Evolutionary conservation across 768 basidiomycete species (phyloP).

Genomic region (Glaciozyma antarctica): DNA sequence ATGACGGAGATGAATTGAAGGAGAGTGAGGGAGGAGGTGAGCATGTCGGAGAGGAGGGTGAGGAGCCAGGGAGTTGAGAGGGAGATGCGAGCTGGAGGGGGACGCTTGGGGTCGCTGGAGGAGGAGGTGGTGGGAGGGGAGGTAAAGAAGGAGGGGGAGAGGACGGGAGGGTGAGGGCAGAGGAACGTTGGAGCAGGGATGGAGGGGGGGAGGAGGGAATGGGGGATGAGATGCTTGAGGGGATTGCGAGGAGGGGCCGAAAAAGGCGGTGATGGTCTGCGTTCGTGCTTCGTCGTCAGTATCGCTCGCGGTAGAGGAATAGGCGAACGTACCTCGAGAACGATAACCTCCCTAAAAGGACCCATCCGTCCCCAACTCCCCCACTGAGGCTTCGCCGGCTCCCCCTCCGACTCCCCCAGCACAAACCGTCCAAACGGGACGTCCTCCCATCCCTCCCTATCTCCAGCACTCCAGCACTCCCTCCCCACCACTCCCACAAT

Average conservation of each 20-base stretch:
- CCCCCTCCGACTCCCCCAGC: neutral
- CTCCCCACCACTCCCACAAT: neutral
- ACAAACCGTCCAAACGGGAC: neutral
- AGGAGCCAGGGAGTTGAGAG: constrained; percentile 31
- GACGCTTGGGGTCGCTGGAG: no score
- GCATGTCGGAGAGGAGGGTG: neutral
- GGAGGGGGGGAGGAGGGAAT: neutral
- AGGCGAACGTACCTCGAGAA: neutral
- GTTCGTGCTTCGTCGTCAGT: neutral
- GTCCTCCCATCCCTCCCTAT: neutral
- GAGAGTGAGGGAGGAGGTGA: neutral
- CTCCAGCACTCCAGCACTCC: neutral
- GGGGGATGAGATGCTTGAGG: neutral
- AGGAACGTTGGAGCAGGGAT: neutral
- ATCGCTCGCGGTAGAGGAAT: neutral
- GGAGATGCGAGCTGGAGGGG: constrained; percentile 3
- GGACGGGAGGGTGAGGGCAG: neutral
- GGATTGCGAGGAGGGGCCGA: neutral
- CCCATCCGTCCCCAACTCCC: neutral
- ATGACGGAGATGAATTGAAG: neutral
- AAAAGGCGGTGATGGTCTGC: neutral
- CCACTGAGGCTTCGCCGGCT: neutral
- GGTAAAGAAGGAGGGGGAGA: neutral
- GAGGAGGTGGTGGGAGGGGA: constrained; percentile 8
- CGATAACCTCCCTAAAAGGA: neutral